These are phyloP conservation scores for Tothia fuscella DNA, from an alignment of 2,329 filamentous ascomycete genomes.

Conservation along the genomic window DNA sequence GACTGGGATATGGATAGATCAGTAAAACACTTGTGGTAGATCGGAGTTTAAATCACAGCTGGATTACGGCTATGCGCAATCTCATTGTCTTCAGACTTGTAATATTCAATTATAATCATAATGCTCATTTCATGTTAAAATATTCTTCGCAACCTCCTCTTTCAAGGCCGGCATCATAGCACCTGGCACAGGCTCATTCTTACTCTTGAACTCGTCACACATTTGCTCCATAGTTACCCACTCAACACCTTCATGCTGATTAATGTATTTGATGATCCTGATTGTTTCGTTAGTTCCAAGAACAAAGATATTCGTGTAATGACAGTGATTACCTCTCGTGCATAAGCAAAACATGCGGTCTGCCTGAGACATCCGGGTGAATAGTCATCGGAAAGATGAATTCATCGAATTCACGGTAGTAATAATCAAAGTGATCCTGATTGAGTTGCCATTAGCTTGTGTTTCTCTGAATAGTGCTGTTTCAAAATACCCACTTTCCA, in stretches of 20 bases:
- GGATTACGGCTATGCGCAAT: no score
- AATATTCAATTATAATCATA: no score
- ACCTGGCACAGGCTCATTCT: conserved; percentile 44
- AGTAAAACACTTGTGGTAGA: no score
- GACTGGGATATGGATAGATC: no score
- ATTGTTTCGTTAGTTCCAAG: conserved; percentile 32
- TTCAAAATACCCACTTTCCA: conserved; percentile 31
- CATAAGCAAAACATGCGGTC: conserved; percentile 62
- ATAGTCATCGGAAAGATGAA: conserved; percentile 70
- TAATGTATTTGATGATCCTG: conserved; percentile 57
- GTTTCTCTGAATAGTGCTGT: not conserved
- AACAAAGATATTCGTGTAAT: not conserved
- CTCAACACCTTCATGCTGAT: conserved; percentile 49
- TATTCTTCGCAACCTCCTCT: conserved; percentile 41
- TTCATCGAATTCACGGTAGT: conserved; percentile 64
- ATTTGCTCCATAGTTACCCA: conserved; percentile 62
- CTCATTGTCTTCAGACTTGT: no score
- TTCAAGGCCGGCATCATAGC: conserved; percentile 48
- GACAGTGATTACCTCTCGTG: conserved; percentile 45
- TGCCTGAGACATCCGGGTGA: conserved; percentile 52
- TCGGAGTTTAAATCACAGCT: no score
- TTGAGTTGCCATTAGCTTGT: not conserved
- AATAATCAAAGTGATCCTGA: conserved; percentile 55
- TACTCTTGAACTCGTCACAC: conserved; percentile 59
- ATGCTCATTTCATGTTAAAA: conserved; percentile 19